Conservation (phyloP, 305 asterid species). For the Solanum chacoense region DNA sequence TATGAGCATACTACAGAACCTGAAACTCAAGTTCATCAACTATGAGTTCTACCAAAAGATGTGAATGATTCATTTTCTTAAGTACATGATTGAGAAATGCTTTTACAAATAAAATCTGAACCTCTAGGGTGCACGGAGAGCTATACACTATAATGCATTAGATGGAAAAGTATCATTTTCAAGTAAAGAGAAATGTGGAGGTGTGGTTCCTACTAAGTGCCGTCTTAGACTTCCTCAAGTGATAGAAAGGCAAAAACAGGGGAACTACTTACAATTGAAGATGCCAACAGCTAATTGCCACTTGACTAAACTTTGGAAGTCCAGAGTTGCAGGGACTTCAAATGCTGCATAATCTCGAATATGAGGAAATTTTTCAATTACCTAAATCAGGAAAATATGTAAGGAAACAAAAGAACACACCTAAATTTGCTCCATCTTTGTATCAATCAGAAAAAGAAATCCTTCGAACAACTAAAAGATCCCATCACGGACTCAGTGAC, state of each 20-base stretch:
- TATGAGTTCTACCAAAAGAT: background rate
- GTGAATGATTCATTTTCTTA: background rate
- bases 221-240: background rate
- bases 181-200: background rate
- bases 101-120: background rate
- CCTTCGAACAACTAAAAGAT: background rate
- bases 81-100: background rate
- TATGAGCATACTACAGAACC: background rate
- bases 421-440: background rate
- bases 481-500: background rate
- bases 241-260: background rate
- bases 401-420: background rate
- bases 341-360: slow-evolving; percentile 47
- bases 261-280: slow-evolving; percentile 44
- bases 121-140: background rate
- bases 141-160: background rate
- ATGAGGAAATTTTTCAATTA: slow-evolving; percentile 70
- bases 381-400: slow-evolving; percentile 30
- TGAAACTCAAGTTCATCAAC: background rate
- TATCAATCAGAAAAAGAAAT: background rate
- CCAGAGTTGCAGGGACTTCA: slow-evolving; percentile 42
- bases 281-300: slow-evolving; percentile 72
- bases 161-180: background rate
- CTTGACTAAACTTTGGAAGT: slow-evolving; percentile 44
- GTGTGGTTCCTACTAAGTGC: background rate